A percentile compares a stretch with the other conserved stretches of the same genome.
These are phyloP conservation scores for Tetragonia tetragonoides DNA, from an alignment of 148 eudicot species.

Conservation along the genomic window DNA sequence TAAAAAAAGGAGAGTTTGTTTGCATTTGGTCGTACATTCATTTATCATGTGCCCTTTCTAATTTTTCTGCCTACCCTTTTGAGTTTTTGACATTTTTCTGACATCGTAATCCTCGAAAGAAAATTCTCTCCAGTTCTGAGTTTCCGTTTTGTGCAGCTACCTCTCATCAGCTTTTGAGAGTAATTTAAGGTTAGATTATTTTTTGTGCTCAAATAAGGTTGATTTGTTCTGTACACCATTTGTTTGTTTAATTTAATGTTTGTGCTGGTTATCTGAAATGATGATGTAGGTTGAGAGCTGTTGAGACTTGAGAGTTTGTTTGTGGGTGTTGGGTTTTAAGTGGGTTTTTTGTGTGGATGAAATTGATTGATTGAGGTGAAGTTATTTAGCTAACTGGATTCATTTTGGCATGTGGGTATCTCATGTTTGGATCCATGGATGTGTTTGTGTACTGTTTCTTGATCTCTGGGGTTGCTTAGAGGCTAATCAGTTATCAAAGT, in stretches of 20 bases:
- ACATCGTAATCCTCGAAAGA: not conserved
- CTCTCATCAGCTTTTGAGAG: not conserved
- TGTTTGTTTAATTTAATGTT: constrained; percentile 20
- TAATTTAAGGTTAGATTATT: constrained; percentile 20
- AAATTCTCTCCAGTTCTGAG: not conserved
- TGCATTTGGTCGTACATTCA: constrained; percentile 5
- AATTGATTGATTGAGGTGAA: constrained; percentile 26
- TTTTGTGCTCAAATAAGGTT: not conserved
- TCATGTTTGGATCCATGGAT: constrained; percentile 36
- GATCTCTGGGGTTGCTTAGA: constrained; percentile 30
- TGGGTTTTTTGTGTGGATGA: constrained; percentile 5
- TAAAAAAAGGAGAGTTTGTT: not conserved
- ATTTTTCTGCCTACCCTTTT: not conserved
- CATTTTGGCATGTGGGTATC: constrained; percentile 38
- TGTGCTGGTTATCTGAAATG: not conserved
- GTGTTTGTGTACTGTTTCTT: constrained; percentile 30
- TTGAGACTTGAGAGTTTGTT: not conserved
- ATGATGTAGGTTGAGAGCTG: constrained; percentile 10
- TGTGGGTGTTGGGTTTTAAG: constrained; percentile 5
- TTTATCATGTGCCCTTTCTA: constrained; percentile 2
- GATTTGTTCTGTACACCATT: not conserved
- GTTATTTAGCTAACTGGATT: constrained; percentile 16
- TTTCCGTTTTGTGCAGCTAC: constrained; percentile 2
- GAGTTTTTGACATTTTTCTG: constrained; percentile 17
- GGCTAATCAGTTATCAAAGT: constrained; percentile 28